phyloP scores from a whole-genome alignment of 305 asterid species.

The Coffea humblotiana region DNA sequence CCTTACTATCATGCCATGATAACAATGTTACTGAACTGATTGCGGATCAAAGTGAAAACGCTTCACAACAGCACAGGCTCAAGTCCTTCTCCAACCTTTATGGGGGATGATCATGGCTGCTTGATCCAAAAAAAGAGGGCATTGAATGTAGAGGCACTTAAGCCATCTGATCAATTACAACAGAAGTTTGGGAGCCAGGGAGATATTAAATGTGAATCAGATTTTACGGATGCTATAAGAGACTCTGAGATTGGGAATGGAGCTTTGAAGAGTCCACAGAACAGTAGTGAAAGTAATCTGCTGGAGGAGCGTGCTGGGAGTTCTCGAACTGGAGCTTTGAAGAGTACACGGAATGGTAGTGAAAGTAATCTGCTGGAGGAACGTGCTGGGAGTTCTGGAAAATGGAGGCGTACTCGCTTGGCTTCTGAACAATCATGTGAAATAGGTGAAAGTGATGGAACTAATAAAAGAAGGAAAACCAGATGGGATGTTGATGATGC shows the following conservation, averaged over 20 bases:
- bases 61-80: background rate
- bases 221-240: background rate
- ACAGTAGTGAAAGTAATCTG: background rate
- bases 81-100: background rate
- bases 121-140: background rate
- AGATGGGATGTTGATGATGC: constrained; percentile 39
- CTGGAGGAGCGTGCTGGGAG: background rate
- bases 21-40: background rate
- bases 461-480: constrained; percentile 33
- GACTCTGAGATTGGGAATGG: too few relatives aligned
- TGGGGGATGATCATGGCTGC: background rate
- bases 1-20: background rate
- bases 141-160: constrained; percentile 5
- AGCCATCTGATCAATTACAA: background rate
- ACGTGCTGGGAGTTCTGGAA: background rate
- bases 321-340: background rate
- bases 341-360: background rate
- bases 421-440: constrained; percentile 26
- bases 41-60: background rate
- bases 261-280: background rate
- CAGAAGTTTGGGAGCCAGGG: background rate
- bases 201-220: background rate
- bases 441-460: constrained; percentile 19
- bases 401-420: constrained; percentile 32
- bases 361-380: background rate